A percentile compares a stretch with the other conserved stretches of the same genome.
These are phyloP conservation scores for Colletotrichum liaoningense DNA, from an alignment of 2,329 filamentous ascomycete genomes.

Conservation along the genomic window DNA sequence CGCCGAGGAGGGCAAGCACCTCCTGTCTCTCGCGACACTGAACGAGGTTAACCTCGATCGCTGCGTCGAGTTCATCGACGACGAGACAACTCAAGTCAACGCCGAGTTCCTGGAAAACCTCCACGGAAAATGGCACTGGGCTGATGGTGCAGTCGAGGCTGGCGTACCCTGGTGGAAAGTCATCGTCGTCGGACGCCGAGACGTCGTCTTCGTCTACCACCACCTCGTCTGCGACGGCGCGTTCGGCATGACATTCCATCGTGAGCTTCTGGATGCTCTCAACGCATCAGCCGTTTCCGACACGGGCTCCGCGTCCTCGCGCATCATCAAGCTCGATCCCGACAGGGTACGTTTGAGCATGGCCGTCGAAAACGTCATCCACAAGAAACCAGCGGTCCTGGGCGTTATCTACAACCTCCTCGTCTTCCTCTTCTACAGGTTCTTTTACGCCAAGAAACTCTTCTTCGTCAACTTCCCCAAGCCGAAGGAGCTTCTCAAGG, in stretches of 20 bases:
- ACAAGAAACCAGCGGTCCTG: slow-evolving; percentile 17
- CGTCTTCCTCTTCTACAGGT: slow-evolving; percentile 16
- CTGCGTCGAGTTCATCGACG: slow-evolving; percentile 29
- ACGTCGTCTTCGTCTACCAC: slow-evolving; percentile 27
- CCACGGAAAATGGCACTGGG: slow-evolving; percentile 26
- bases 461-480: slow-evolving; percentile 28
- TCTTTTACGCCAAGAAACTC: slow-evolving; percentile 31
- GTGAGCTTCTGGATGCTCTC: slow-evolving; percentile 22
- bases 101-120: slow-evolving; percentile 1
- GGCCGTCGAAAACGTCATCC: background rate
- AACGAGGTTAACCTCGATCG: slow-evolving; percentile 18
- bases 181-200: slow-evolving; percentile 17
- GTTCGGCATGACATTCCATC: slow-evolving; percentile 29
- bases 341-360: slow-evolving; percentile 7
- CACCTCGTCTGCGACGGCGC: slow-evolving; percentile 32
- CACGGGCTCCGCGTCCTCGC: background rate
- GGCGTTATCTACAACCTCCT: slow-evolving; percentile 28
- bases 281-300: slow-evolving; percentile 5
- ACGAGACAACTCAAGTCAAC: background rate
- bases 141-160: background rate
- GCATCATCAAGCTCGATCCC: background rate
- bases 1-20: slow-evolving; percentile 9
- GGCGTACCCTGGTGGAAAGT: slow-evolving; percentile 32
- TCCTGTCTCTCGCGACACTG: slow-evolving; percentile 16
- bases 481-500: slow-evolving; percentile 1